Evolutionary conservation across 2,329 filamentous ascomycete genomes (phyloP), one percentile per base, ranked within the genome.

Genomic region (Colletotrichum eleusines): DNA sequence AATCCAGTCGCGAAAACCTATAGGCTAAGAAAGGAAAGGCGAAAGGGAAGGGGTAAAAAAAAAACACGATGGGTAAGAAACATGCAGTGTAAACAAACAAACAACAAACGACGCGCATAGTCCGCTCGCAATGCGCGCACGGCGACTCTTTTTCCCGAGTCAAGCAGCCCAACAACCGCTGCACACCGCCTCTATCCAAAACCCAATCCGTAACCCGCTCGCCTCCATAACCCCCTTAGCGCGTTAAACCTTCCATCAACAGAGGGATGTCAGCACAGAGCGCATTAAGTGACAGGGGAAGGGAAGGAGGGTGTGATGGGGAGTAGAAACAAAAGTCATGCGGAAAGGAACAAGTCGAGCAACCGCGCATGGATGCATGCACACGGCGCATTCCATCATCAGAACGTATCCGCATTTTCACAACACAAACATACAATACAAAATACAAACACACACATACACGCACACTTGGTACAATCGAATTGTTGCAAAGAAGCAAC

Each of bases 181-280:
- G 46, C 63, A 68, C 68, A 71, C 68, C 63, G 68, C 63, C 59
- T 68, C 51, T 31, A 62, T 58, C 26, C 51, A 58, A 58, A 68
- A 63, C 68, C 64, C 31, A 48, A 63, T 48, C 50, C 64, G 68
- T 61, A 63, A 68, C 63, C 40, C 50, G 42, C 46, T 67, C 40
- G 50, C 63, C 57, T 71, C 64, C 68, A 51, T 62, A 23, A 40
- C 5, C 31, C 26, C 26, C 33, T 63, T 69, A 66, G 58, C 53
- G 60, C 46, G 46, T 23, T 16, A 40, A 18, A n/a, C 16, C 44
- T n/a, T 12, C n/a, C 33, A 26, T 40, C 20, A 26, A n/a, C 2
- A 12, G 16, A 26, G 33, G n/a, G 7, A 26, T 11, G 38, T 12
- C 16, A 54, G 8, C 48, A 20, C 26, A 51, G 26, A 16, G 14